These are phyloP conservation scores for Madurella fahalii DNA, from an alignment of 2,329 filamentous ascomycete species.

Conservation along the genomic window DNA sequence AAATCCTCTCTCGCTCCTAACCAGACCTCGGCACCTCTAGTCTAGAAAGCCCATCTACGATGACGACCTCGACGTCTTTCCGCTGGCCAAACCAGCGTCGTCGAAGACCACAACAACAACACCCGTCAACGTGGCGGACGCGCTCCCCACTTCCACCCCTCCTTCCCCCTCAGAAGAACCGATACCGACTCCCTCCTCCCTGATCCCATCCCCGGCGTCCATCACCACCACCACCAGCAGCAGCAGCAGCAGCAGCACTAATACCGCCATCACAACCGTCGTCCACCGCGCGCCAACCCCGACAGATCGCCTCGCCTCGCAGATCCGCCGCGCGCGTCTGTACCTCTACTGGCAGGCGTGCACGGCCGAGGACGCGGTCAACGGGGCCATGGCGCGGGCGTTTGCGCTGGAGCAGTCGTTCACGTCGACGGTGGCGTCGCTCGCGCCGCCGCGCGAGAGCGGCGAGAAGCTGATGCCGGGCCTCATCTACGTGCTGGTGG, in stretches of 20 bases:
- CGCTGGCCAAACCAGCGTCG: constrained; percentile 31
- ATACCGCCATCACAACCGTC: constrained; percentile 7
- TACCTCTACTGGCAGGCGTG: constrained; percentile 74
- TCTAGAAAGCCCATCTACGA: constrained; percentile 77
- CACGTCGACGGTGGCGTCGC: constrained; percentile 80
- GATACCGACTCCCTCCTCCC: constrained; percentile 9
- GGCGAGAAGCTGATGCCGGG: constrained; percentile 89
- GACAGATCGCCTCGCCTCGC: constrained; percentile 80
- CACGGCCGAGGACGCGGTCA: constrained; percentile 74
- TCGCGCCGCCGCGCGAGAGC: constrained; percentile 80
- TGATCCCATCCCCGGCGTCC: constrained; percentile 16
- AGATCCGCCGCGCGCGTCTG: constrained; percentile 76
- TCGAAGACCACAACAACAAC: constrained; percentile 20
- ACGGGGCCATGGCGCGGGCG: constrained; percentile 72
- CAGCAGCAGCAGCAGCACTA: no score
- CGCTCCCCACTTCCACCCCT: constrained; percentile 23
- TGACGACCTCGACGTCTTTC: constrained; percentile 54
- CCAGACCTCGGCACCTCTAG: constrained; percentile 27
- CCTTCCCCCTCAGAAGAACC: constrained; percentile 25
- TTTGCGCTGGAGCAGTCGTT: constrained; percentile 86
- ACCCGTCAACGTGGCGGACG: constrained; percentile 17
- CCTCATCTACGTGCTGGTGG: constrained; percentile 85
- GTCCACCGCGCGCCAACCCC: constrained; percentile 58
- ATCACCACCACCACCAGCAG: constrained; percentile 28
- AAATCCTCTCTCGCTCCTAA: constrained; percentile 5